Evolutionary conservation across 2,329 filamentous ascomycete genomes (phyloP).

Genomic region (Fusarium drepaniforme): DNA sequence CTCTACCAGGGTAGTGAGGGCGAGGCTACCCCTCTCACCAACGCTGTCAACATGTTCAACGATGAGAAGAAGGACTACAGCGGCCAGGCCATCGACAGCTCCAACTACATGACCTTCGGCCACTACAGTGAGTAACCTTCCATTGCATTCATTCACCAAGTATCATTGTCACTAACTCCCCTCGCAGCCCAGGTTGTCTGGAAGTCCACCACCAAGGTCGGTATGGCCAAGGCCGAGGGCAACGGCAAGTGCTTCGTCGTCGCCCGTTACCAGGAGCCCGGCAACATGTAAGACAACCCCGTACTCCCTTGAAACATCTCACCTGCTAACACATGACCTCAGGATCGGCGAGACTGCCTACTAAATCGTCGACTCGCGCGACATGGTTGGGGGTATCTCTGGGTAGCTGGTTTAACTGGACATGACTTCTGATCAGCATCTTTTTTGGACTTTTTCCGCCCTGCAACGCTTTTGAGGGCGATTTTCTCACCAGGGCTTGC

Average conservation of each 20-base stretch:
- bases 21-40: slow-evolving; percentile 24
- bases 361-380: slow-evolving; percentile 21
- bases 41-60: slow-evolving; percentile 38
- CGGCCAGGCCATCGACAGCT: slow-evolving; percentile 31
- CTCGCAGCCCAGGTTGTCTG: slow-evolving; percentile 36
- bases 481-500: slow-evolving; percentile 22
- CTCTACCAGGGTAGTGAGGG: slow-evolving; percentile 38
- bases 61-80: slow-evolving; percentile 40
- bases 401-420: slow-evolving; percentile 10
- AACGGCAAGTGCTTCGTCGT: slow-evolving; percentile 39
- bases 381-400: slow-evolving; percentile 13
- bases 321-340: slow-evolving; percentile 8
- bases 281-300: slow-evolving; percentile 40
- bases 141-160: background rate
- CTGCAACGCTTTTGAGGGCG: slow-evolving; percentile 23
- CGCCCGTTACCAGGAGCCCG: slow-evolving; percentile 40
- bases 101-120: slow-evolving; percentile 40
- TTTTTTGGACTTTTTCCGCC: slow-evolving; percentile 15
- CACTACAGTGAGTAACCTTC: slow-evolving; percentile 37
- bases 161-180: background rate
- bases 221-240: slow-evolving; percentile 35
- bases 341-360: slow-evolving; percentile 39
- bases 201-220: slow-evolving; percentile 43
- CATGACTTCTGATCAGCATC: slow-evolving; percentile 31
- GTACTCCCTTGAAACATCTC: background rate